Percentiles rank a stretch among this genome's conserved stretches.
Conservation (phyloP, 768 basidiomycete genomes). For the Agaricus sinodeliciosus region DNA sequence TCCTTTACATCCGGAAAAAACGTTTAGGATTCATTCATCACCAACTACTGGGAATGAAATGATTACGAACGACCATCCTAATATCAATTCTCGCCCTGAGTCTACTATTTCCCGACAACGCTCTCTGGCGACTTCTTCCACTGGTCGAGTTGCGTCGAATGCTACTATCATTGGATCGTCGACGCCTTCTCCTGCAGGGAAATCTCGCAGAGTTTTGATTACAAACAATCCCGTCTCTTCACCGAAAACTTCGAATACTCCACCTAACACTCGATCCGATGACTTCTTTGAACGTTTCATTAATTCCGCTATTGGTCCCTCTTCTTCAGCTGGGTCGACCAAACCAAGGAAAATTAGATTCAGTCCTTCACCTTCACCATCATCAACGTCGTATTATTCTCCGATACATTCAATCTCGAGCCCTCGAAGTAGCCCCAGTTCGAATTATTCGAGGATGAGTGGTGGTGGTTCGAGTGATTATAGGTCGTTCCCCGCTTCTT, state of each 20-base stretch:
- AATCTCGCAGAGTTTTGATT: too few relatives aligned
- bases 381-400: too few relatives aligned
- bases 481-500: neutral
- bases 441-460: too few relatives aligned
- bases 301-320: neutral
- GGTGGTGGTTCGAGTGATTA: too few relatives aligned
- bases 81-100: neutral
- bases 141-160: neutral
- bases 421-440: too few relatives aligned
- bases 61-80: too few relatives aligned
- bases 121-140: neutral
- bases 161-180: too few relatives aligned
- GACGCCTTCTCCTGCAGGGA: too few relatives aligned
- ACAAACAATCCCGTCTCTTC: too few relatives aligned
- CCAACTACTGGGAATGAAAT: neutral
- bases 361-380: neutral
- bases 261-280: neutral
- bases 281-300: neutral
- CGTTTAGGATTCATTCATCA: conserved; percentile 6
- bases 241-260: too few relatives aligned
- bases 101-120: neutral
- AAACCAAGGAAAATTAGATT: neutral
- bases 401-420: too few relatives aligned
- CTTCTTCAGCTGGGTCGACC: neutral
- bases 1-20: conserved; percentile 3